Evolutionary conservation across 139 green algal genomes (phyloP).

Genomic region (Coccomyxa sp.): DNA sequence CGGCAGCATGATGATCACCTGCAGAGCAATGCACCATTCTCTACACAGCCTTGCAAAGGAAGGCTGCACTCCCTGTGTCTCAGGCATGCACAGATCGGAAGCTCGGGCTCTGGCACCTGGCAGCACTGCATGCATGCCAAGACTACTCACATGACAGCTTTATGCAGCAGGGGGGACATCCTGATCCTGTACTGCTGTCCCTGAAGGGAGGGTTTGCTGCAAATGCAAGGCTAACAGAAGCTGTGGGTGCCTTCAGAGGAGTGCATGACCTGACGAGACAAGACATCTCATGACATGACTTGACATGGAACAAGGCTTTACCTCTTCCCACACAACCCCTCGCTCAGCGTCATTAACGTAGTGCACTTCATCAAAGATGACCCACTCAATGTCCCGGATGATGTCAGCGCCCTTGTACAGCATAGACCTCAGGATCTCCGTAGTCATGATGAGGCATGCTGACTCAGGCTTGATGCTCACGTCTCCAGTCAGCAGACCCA

Average conservation of each 20-base stretch:
- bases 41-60: neutral
- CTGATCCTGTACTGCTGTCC: no score
- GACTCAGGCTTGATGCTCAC: conserved; percentile 85
- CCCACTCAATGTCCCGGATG: conserved; percentile 93
- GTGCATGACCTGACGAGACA: no score
- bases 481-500: conserved; percentile 93
- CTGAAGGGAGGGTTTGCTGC: no score
- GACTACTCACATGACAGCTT: neutral
- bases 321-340: conserved; percentile 89
- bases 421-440: conserved; percentile 95
- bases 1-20: conserved; percentile 99
- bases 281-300: no score
- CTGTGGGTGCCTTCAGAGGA: no score
- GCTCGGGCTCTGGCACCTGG: no score
- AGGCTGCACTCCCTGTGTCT: neutral
- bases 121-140: neutral
- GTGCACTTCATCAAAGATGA: conserved; percentile 98
- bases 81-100: neutral
- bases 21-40: conserved; percentile 25
- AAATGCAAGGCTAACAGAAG: no score
- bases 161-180: no score
- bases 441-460: conserved; percentile 97
- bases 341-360: conserved; percentile 96
- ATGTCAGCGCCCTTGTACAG: conserved; percentile 93
- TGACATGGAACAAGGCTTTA: conserved; percentile 34